Percentiles rank a stretch among this genome's conserved stretches.
Evolutionary conservation across 1,139 yeast genomes (phyloP).

Genomic region (Yamadazyma triangularis): DNA sequence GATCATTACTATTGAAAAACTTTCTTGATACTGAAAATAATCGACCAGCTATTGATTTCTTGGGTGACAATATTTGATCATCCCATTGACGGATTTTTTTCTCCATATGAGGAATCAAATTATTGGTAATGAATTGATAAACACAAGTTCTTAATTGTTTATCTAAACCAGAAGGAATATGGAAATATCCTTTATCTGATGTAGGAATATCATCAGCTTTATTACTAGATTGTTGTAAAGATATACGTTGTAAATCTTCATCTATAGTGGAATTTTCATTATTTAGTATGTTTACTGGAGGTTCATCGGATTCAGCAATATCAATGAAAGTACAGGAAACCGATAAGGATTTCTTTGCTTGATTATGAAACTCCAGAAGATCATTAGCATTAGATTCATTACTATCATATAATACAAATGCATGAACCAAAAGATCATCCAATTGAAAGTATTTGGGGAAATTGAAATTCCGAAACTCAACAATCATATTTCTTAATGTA

Average conservation of each 20-base stretch:
- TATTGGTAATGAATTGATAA: conserved; percentile 52
- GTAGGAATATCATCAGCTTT: not conserved
- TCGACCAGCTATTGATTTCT: conserved; percentile 69
- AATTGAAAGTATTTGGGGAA: conserved; percentile 60
- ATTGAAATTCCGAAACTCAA: conserved; percentile 36
- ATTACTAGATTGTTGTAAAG: conserved; percentile 20
- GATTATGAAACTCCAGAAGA: conserved; percentile 29
- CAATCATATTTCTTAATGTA: conserved; percentile 33
- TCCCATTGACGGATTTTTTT: conserved; percentile 71
- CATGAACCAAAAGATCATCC: conserved; percentile 50
- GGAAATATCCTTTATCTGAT: conserved; percentile 9
- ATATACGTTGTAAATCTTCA: conserved; percentile 44
- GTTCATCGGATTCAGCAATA: conserved; percentile 8
- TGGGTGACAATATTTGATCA: conserved; percentile 64
- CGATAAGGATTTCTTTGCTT: conserved; percentile 22
- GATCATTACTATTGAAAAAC: conserved; percentile 38
- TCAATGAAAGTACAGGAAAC: conserved; percentile 28
- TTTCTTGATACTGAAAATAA: conserved; percentile 65
- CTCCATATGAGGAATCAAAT: conserved; percentile 77
- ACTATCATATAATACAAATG: conserved; percentile 36
- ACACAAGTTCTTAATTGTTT: conserved; percentile 38
- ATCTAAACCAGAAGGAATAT: conserved; percentile 36
- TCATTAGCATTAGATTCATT: conserved; percentile 16
- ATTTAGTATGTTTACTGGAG: conserved; percentile 7
- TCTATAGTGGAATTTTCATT: conserved; percentile 48